Evolutionary conservation across 2,329 filamentous ascomycete species (phyloP), one percentile per base, ranked within the genome.

Genomic region (Beauveria asiatica): DNA sequence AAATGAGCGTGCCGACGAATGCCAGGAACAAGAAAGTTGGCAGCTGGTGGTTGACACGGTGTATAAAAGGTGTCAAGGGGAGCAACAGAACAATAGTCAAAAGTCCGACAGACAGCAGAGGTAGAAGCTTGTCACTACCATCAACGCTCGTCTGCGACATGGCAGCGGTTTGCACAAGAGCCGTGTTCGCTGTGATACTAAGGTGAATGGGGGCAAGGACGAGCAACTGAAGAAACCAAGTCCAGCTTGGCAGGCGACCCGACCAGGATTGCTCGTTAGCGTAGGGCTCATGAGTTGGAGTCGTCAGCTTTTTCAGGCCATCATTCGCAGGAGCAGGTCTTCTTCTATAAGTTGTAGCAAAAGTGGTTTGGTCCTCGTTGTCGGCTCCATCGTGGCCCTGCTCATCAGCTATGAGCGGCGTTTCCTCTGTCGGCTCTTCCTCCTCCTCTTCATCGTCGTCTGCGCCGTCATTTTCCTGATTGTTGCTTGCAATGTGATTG

Each of bases 211-310:
- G 92, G 0, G 84, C 89, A 10, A 95, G 76, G 17, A 97, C 70
- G 3, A 97, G 76, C 64, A 97, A 87, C 68, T 99, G 92, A 19
- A 96, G 66, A 46, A 94, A 73, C 94, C 94, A 99, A 19, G 89
- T 86, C 88, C 89, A 97, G 49, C 81, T 83, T 1, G 91, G 90
- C 58, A 97, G 76, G 42, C 81, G 81, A 4, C 82, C 82, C 56
- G 91, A 96, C 94, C 94, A 99, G 16, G 81, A 76, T 72, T 97
- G 94, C 70, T 97, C 94, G 57, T 83, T 76, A 13, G 83, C 82
- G 68, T 87, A 92, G 0, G 79, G 74, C 59, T 37, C 33, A 75
- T 67, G 3, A 16, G 45, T 6, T 25, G 62, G 67, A 39, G 64
- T 62, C 61, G 61, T 69, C 63, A 65, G 63, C 59, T 65, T 68